Evolutionary conservation across 179 eudicot genomes (phyloP), one percentile per base, ranked within the genome.

Genomic region (Spinacia oleracea): DNA sequence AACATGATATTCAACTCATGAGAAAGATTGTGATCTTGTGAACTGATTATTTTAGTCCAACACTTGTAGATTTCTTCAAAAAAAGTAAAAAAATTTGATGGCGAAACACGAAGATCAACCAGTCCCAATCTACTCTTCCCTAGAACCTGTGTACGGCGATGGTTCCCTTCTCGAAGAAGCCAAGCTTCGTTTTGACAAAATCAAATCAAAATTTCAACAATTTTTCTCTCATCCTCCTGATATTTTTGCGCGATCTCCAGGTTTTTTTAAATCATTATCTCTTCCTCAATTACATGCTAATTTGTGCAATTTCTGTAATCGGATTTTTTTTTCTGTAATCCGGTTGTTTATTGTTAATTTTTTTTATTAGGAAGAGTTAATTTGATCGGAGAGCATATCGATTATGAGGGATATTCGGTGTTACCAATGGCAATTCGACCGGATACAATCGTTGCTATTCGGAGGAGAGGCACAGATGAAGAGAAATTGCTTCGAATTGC

Each of bases 341-440:
- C n/a, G n/a, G n/a, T n/a, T n/a, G n/a, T n/a, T n/a, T n/a, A n/a
- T n/a, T 38, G 51, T 73, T 40, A 16, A n/a, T 45, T 48, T 31
- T 45, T 67, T 9, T 45, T n/a, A 48, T 68, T 83, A 93, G 98
- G 98, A 73, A 83, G 98, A 72, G 98, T 94, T 84, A 94, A 94
- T 83, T 85, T 91, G 97, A 94, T 94, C 48, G 98, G 98, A 35
- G 98, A 94, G 74, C 98, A 93, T 66, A 92, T 96, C 43, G 97
- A 93, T 75, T 95, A 95, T 78, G 98, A 95, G 79, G 98, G 98
- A 11, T 95, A 95, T 82, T 95, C 98, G 27, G 98, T 95, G 78
- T 83, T 94, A 86, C 98, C 98, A 0, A 95, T 95, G 98, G 98
- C 97, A 2, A 95, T 95, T 32, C 75, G 97, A 70, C 98, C 89